A percentile compares a stretch with the other conserved stretches of the same genome.
Conservation (phyloP, 2,329 filamentous ascomycete species). For the Xylaria sp. region DNA sequence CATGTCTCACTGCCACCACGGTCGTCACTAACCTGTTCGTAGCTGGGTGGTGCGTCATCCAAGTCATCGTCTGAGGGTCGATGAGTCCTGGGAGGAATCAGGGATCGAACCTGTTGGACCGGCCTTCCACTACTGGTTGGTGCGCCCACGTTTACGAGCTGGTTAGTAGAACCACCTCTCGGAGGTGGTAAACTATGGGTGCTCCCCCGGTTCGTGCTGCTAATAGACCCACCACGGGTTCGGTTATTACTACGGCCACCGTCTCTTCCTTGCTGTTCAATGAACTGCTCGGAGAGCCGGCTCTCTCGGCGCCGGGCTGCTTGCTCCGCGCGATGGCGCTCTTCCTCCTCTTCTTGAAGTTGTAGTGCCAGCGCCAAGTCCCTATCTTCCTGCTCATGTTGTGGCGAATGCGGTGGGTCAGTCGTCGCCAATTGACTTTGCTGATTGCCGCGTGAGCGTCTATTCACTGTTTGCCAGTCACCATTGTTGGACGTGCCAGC, state of each 20-base stretch:
- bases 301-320: constrained; percentile 73
- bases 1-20: not conserved
- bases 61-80: constrained; percentile 53
- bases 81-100: constrained; percentile 57
- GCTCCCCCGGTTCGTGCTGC: constrained; percentile 36
- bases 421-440: constrained; percentile 38
- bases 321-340: constrained; percentile 71
- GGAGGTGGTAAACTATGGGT: constrained; percentile 42
- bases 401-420: constrained; percentile 52
- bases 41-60: constrained; percentile 66
- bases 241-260: constrained; percentile 38
- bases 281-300: constrained; percentile 74
- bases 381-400: constrained; percentile 79
- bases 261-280: constrained; percentile 69
- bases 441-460: constrained; percentile 45
- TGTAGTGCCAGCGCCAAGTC: constrained; percentile 90
- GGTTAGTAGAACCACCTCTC: constrained; percentile 43
- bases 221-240: constrained; percentile 40
- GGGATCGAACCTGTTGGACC: constrained; percentile 57
- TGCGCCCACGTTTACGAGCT: constrained; percentile 37
- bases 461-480: constrained; percentile 67
- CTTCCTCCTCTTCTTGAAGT: constrained; percentile 93
- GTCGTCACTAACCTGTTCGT: constrained; percentile 56
- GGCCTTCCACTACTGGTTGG: constrained; percentile 41
- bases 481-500: constrained; percentile 48